Percentiles rank a stretch among this genome's conserved stretches.
phyloP scores from a whole-genome alignment of 2,329 filamentous ascomycete genomes.

The Epichloe uncinata region DNA sequence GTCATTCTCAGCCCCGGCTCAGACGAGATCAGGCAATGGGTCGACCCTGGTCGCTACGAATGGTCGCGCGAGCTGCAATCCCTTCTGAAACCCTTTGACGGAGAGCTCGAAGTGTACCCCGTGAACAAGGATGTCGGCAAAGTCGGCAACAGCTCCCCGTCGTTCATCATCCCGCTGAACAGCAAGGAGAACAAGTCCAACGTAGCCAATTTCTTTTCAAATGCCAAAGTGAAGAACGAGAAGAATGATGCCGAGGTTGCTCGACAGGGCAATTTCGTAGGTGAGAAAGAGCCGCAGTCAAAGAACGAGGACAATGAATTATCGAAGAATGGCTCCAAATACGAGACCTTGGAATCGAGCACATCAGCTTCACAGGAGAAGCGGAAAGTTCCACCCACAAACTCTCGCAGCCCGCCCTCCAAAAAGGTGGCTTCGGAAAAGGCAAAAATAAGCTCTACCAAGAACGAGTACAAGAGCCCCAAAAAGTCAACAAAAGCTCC shows the following conservation, averaged over 20 bases:
- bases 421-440: slow-evolving; percentile 15
- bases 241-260: not conserved
- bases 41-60: slow-evolving; percentile 56
- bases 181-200: slow-evolving; percentile 84
- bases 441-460: slow-evolving; percentile 27
- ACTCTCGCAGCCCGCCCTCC: slow-evolving; percentile 8
- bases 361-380: slow-evolving; percentile 6
- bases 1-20: slow-evolving; percentile 74
- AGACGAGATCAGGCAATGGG: slow-evolving; percentile 56
- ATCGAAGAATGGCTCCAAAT: not conserved
- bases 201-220: slow-evolving; percentile 85
- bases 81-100: slow-evolving; percentile 65
- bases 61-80: slow-evolving; percentile 72
- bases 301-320: not conserved
- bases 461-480: slow-evolving; percentile 24
- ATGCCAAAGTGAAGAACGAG: slow-evolving; percentile 28
- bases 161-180: slow-evolving; percentile 69
- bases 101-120: slow-evolving; percentile 71
- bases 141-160: slow-evolving; percentile 78
- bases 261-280: not conserved
- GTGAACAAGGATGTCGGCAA: slow-evolving; percentile 87
- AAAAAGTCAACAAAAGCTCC: slow-evolving; percentile 61
- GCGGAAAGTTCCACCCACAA: slow-evolving; percentile 13
- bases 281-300: not conserved
- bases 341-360: not conserved